Base-by-base conservation (phyloP, 371 early-diverging fungal genomes). In the Batrachochytrium dendrobatidis region DNA sequence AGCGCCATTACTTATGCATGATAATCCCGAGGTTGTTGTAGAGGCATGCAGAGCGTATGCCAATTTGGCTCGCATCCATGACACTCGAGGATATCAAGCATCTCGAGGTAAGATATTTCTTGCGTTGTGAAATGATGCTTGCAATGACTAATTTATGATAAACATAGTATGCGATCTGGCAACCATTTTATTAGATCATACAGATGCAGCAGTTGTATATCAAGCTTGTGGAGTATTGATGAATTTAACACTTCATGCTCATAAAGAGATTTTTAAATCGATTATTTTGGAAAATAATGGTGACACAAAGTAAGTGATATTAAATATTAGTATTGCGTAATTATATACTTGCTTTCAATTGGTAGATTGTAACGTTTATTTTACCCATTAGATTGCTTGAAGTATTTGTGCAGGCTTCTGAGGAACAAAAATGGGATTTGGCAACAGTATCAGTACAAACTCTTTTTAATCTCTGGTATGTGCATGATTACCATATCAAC, bases 401-500 rank as follows among this genome's bases (percentile, higher is more conserved):
- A 29, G 49, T 48, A 7, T 48, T 48, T 48, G n/a, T 12, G 29
- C 8, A 24, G n/a, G 22, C 49, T 8, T 12, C 29, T 48, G 49
- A 8, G 29, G 6, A 8, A 8, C 25, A 6, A 24, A 8, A 48
- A 6, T 48, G 49, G 49, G 8, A 6, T 8, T 25, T 48, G 12
- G 49, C 49, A 24, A 48, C 49, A 7, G n/a, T 48, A 25, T 22
- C 49, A 18, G 49, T 29, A 48, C 49, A 48, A 29, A 29, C 49
- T 22, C 49, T 48, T 7, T 48, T 12, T 18, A 48, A 48, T 6
- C 6, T 48, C 12, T 24, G 8, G 49, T 48, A 18, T 25, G 49
- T 20, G 39, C 39, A 39, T 15, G 39, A n/a, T n/a, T n/a, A n/a
- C n/a, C n/a, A n/a, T n/a, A n/a, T n/a, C n/a, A n/a, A n/a, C n/a